Evolutionary conservation across 495 filamentous ascomycete species (phyloP).

Genomic region (Achaetomiella virescens): DNA sequence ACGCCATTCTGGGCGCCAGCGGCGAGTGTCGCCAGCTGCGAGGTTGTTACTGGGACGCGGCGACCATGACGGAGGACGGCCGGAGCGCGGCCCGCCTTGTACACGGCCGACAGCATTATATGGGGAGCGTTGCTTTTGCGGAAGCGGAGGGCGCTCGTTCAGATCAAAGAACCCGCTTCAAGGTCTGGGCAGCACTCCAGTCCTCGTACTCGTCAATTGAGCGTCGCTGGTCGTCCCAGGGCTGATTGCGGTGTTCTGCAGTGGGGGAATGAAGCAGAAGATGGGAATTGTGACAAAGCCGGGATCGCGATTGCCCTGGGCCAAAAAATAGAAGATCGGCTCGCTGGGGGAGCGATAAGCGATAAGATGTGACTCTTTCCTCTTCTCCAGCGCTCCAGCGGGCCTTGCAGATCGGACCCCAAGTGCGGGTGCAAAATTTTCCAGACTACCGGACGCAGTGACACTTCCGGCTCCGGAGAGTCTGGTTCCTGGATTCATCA

Average conservation of each 20-base stretch:
- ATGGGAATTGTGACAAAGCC: constrained; percentile 13
- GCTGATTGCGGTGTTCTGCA: neutral
- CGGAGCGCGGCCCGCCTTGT: constrained; percentile 44
- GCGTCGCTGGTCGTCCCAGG: constrained; percentile 16
- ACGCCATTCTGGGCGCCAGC: constrained; percentile 26
- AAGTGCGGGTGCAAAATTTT: constrained; percentile 13
- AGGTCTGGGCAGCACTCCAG: constrained; percentile 12
- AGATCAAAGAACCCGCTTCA: constrained; percentile 4
- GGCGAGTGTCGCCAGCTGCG: constrained; percentile 34
- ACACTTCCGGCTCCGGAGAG: constrained; percentile 17
- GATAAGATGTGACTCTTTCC: constrained; percentile 26
- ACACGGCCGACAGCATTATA: constrained; percentile 36
- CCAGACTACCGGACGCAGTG: neutral
- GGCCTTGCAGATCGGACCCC: constrained; percentile 4
- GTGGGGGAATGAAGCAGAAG: constrained; percentile 7
- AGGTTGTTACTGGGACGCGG: constrained; percentile 33
- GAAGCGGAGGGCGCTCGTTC: constrained; percentile 7
- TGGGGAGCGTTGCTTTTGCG: constrained; percentile 4
- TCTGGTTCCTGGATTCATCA: neutral
- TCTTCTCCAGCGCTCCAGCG: neutral
- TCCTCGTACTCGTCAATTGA: constrained; percentile 22
- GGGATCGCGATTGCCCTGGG: constrained; percentile 11
- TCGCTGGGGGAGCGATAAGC: constrained; percentile 25
- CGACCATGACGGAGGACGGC: constrained; percentile 44
- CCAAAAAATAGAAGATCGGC: constrained; percentile 15